Evolutionary conservation across 1,139 yeast genomes (phyloP), one percentile per base, ranked within the genome.

Genomic region (Blastobotrys aristatus): DNA sequence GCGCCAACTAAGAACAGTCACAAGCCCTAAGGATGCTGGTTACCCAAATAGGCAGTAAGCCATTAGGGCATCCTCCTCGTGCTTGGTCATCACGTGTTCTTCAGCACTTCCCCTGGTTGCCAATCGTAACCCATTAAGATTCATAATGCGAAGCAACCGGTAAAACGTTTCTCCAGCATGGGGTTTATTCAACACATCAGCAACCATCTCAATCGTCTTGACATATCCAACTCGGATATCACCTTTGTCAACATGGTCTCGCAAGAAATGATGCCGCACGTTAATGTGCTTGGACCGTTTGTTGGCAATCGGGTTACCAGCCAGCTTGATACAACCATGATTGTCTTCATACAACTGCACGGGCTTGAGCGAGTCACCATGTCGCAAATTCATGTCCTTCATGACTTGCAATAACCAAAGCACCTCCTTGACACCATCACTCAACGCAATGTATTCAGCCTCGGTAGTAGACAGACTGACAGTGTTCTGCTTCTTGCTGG

Each of bases 401-500:
- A 41, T 16, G 39, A 27, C 20, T 8, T 33, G 22, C 14, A 22
- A 29, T 8, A 40, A 3, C 31, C 45, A 44, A 21, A 30, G 33
- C 2, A 26, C 37, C 17, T 26, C 41, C 21, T 36, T 2, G 51
- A 36, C 18, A 48, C 27, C 29, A n/a, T 22, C 29, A 17, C 29
- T 29, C n/a, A 36, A 8, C 4, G 37, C 37, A n/a, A n/a, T n/a
- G n/a, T n/a, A n/a, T n/a, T n/a, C n/a, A n/a, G n/a, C n/a, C n/a
- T n/a, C n/a, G n/a, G n/a, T n/a, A n/a, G n/a, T n/a, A n/a, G n/a
- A n/a, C n/a, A n/a, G n/a, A n/a, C n/a, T n/a, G n/a, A n/a, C n/a
- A 17, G 7, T 8, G 10, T 26, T 57, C 58, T 53, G 13, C 49
- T 36, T 10, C 55, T 38, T 6, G 55, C n/a, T n/a, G n/a, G n/a